These are phyloP conservation scores for Samsoniella hepiali DNA, from an alignment of 2,329 filamentous ascomycete species.

Conservation along the genomic window DNA sequence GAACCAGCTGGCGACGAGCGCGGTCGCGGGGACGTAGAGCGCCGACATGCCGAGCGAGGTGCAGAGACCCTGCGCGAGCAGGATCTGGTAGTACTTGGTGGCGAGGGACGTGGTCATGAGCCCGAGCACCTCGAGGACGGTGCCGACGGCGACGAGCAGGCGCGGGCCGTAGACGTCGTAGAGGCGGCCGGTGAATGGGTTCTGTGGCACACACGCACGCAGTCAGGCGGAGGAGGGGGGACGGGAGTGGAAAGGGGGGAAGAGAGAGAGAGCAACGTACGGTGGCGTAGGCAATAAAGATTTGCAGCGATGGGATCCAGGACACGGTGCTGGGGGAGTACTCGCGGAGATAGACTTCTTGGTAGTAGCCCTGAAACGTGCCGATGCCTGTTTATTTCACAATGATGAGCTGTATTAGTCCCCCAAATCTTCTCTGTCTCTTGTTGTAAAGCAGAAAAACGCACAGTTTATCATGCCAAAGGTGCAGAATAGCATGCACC, in stretches of 20 bases:
- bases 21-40: conserved; percentile 18
- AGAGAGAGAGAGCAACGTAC: conserved; percentile 18
- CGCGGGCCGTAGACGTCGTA: conserved; percentile 33
- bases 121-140: conserved; percentile 16
- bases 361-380: conserved; percentile 53
- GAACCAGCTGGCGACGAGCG: conserved; percentile 24
- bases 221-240: no score
- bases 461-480: conserved; percentile 32
- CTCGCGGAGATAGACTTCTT: conserved; percentile 38
- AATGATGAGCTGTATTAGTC: no score
- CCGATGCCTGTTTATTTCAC: conserved; percentile 32
- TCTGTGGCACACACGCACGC: conserved; percentile 16
- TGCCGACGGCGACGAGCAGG: conserved; percentile 18
- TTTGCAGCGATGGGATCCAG: conserved; percentile 52
- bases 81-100: conserved; percentile 16
- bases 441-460: no score
- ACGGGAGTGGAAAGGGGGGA: no score
- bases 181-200: conserved; percentile 41
- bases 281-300: conserved; percentile 30
- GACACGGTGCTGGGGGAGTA: conserved; percentile 47
- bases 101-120: conserved; percentile 14
- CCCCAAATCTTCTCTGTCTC: no score
- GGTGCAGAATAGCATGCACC: conserved; percentile 31
- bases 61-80: conserved; percentile 19
- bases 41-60: conserved; percentile 19